phyloP scores from a whole-genome alignment of 23 red algal species.

The Gracilaria domingensis region DNA sequence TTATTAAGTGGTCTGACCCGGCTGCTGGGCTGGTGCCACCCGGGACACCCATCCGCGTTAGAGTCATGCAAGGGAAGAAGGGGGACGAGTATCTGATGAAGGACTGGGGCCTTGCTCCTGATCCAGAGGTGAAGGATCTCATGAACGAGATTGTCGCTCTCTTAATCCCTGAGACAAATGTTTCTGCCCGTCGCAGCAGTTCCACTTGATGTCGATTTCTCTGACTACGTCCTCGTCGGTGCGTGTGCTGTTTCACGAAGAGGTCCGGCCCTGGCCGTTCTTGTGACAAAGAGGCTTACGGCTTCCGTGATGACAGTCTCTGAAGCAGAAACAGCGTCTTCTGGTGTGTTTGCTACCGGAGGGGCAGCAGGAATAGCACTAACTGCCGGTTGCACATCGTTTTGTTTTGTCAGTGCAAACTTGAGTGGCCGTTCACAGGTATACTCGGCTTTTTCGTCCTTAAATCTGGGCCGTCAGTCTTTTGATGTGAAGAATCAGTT shows the following conservation, averaged over 20 bases:
- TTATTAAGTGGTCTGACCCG: slow-evolving; percentile 63
- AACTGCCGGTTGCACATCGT: slow-evolving; percentile 68
- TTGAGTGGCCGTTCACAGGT: slow-evolving; percentile 67
- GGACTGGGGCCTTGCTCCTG: slow-evolving; percentile 64
- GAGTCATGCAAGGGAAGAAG: slow-evolving; percentile 53
- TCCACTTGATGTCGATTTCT: slow-evolving; percentile 84
- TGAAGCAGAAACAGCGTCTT: slow-evolving; percentile 45
- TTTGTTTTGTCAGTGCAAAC: slow-evolving; percentile 81
- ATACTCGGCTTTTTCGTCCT: slow-evolving; percentile 52
- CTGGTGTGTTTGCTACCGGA: slow-evolving; percentile 44
- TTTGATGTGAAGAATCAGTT: slow-evolving; percentile 88
- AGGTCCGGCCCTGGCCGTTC: slow-evolving; percentile 84
- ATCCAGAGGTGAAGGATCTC: neutral
- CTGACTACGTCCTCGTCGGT: slow-evolving; percentile 69
- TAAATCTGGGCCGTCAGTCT: slow-evolving; percentile 78
- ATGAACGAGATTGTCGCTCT: slow-evolving; percentile 57
- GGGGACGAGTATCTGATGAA: slow-evolving; percentile 55
- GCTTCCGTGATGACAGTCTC: slow-evolving; percentile 58
- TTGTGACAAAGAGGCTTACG: slow-evolving; percentile 59
- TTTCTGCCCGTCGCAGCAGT: slow-evolving; percentile 67
- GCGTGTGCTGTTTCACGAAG: slow-evolving; percentile 55
- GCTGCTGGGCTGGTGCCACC: neutral
- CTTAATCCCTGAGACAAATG: slow-evolving; percentile 52
- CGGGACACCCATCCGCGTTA: slow-evolving; percentile 33
- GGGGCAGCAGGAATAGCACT: slow-evolving; percentile 71